Conservation (phyloP, 768 basidiomycete species). For the Pholiota conissans region DNA sequence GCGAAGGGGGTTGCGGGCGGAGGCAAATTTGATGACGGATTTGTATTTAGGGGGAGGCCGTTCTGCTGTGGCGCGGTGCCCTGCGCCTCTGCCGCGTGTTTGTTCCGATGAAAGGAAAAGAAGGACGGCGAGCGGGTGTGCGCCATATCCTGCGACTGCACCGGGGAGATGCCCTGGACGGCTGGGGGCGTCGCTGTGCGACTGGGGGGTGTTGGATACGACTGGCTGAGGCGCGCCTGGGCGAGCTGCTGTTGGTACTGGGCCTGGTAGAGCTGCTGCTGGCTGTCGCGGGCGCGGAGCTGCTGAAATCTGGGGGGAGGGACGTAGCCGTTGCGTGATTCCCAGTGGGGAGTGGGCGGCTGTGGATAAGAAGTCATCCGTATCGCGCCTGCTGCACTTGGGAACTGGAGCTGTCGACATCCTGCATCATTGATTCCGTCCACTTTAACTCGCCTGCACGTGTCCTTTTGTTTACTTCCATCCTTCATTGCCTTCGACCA, state of each 20-base stretch:
- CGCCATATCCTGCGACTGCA: conserved; percentile 19
- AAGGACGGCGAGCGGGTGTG: conserved; percentile 65
- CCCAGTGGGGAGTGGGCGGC: conserved; percentile 25
- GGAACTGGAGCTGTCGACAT: background rate
- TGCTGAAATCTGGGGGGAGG: conserved; percentile 33
- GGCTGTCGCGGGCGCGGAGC: conserved; percentile 19
- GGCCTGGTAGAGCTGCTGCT: conserved; percentile 16
- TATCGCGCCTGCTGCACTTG: conserved; percentile 3
- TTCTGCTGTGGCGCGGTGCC: conserved; percentile 16
- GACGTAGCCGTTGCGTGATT: conserved; percentile 27
- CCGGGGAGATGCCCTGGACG: background rate
- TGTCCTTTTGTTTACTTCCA: background rate
- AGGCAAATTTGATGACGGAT: conserved; percentile 12
- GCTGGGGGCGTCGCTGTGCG: conserved; percentile 11
- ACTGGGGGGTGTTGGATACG: conserved; percentile 12
- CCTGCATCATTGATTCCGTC: background rate
- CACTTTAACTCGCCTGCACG: background rate
- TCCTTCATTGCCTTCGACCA: background rate
- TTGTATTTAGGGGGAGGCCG: conserved; percentile 7
- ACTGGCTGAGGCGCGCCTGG: conserved; percentile 5
- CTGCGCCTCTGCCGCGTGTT: conserved; percentile 28
- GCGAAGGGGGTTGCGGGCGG: conserved; percentile 13
- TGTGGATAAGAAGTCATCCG: conserved; percentile 27
- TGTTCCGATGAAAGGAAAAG: conserved; percentile 56
- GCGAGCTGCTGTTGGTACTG: conserved; percentile 6